Conservation (phyloP, 306 rosid genomes). For the Ormosia semicastrata region DNA sequence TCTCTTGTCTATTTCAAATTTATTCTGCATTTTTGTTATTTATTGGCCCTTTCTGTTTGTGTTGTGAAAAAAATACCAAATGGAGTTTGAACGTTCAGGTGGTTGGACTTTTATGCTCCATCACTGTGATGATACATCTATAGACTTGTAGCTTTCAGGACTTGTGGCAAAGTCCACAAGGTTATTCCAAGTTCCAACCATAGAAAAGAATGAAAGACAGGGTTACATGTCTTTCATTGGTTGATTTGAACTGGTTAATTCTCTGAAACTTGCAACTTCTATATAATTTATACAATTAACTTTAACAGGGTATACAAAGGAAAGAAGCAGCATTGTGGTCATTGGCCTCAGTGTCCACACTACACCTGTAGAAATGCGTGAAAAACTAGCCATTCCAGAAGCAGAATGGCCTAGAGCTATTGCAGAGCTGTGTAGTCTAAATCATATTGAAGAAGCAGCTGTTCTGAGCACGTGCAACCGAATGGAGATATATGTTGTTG, state of each 20-base stretch:
- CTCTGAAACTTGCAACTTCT: conserved; percentile 6
- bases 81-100: neutral
- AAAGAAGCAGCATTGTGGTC: conserved; percentile 90
- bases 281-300: conserved; percentile 1
- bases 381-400: conserved; percentile 95
- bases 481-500: conserved; percentile 98
- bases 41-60: neutral
- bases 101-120: conserved; percentile 2
- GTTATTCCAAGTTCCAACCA: neutral
- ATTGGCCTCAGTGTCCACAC: conserved; percentile 98
- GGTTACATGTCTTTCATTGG: conserved; percentile 6
- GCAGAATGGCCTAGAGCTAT: conserved; percentile 99
- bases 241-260: conserved; percentile 8
- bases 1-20: neutral
- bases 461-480: conserved; percentile 98
- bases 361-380: conserved; percentile 97
- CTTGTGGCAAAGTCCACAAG: neutral
- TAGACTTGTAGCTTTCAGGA: neutral
- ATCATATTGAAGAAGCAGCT: conserved; percentile 98
- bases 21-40: neutral
- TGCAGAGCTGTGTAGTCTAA: conserved; percentile 82
- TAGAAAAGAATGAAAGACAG: neutral
- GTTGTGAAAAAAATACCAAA: neutral
- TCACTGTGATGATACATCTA: neutral
- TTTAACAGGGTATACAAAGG: conserved; percentile 87